Percentiles rank a stretch among this genome's conserved stretches.
phyloP scores from a whole-genome alignment of 2,329 filamentous ascomycete genomes.

The Decorospora gaudefroyi region DNA sequence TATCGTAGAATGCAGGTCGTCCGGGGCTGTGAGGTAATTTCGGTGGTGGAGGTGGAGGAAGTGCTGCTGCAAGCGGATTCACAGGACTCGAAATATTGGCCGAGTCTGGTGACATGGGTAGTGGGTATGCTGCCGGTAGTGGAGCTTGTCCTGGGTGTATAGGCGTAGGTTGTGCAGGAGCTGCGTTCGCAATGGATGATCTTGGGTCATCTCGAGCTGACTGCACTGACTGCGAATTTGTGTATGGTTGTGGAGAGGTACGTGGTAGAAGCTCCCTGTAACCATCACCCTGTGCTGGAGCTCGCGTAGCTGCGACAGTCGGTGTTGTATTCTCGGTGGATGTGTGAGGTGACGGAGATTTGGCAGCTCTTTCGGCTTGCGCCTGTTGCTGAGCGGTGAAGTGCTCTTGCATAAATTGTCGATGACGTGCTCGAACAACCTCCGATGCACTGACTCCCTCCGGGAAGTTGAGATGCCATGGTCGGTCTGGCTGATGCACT shows the following conservation, averaged over 20 bases:
- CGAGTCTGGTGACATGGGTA: conserved; percentile 34
- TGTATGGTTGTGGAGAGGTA: conserved; percentile 36
- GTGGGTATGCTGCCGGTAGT: conserved; percentile 34
- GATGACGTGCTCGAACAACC: conserved; percentile 44
- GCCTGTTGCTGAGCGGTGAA: conserved; percentile 41
- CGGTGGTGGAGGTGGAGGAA: conserved; percentile 30
- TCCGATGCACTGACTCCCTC: conserved; percentile 45
- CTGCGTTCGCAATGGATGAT: conserved; percentile 17
- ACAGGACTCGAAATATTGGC: conserved; percentile 25
- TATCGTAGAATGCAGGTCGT: conserved; percentile 12
- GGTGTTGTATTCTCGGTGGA: conserved; percentile 30
- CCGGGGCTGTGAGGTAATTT: conserved; percentile 34
- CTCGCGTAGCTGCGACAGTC: conserved; percentile 13
- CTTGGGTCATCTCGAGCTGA: conserved; percentile 14
- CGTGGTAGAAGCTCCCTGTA: conserved; percentile 45
- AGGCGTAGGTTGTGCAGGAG: conserved; percentile 30
- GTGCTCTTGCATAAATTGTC: conserved; percentile 44
- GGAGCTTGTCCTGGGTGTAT: conserved; percentile 25
- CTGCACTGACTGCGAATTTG: conserved; percentile 18
- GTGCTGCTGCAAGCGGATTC: conserved; percentile 24
- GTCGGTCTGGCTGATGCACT: conserved; percentile 33
- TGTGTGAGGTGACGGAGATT: conserved; percentile 39
- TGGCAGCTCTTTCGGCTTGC: conserved; percentile 37
- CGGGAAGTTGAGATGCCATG: conserved; percentile 44
- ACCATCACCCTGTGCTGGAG: conserved; percentile 29